Evolutionary conservation across 2,329 filamentous ascomycete genomes (phyloP).

Genomic region (Chalara sp.): DNA sequence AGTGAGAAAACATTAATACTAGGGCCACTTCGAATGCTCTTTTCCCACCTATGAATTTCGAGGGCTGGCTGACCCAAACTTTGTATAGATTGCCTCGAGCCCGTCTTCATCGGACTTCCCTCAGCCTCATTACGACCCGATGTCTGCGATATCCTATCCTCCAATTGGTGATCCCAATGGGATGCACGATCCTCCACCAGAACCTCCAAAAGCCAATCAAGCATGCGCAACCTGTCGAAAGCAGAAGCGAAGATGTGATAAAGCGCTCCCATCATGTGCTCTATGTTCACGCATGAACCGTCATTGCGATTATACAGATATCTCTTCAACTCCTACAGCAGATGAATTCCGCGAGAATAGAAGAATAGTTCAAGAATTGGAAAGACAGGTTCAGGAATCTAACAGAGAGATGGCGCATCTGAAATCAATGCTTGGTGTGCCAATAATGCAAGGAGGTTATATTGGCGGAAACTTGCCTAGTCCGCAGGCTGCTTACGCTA

Average conservation of each 20-base stretch:
- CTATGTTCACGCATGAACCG: slow-evolving; percentile 38
- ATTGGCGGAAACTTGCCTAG: slow-evolving; percentile 12
- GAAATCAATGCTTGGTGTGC: slow-evolving; percentile 17
- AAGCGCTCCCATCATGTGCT: slow-evolving; percentile 39
- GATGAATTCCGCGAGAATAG: slow-evolving; percentile 31
- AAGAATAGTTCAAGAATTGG: too few species aligned
- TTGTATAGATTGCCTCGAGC: too few species aligned
- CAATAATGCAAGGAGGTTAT: slow-evolving; percentile 24
- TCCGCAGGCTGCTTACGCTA: not conserved
- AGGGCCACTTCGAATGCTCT: too few species aligned
- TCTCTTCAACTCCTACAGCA: slow-evolving; percentile 28
- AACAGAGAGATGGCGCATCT: slow-evolving; percentile 32
- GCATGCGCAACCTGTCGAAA: slow-evolving; percentile 38
- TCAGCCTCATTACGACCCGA: too few species aligned
- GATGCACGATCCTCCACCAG: slow-evolving; percentile 7
- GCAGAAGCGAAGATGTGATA: slow-evolving; percentile 47
- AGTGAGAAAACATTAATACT: too few species aligned
- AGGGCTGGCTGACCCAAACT: too few species aligned
- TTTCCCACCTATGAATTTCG: too few species aligned
- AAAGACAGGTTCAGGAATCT: slow-evolving; percentile 10
- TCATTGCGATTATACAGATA: slow-evolving; percentile 35
- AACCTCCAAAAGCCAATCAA: slow-evolving; percentile 29
- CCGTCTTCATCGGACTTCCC: too few species aligned
- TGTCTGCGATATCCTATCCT: too few species aligned
- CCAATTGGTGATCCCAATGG: slow-evolving; percentile 3